Percentiles rank a stretch among this genome's conserved stretches.
These are phyloP conservation scores for Simmondsia chinensis DNA, from an alignment of 148 eudicot species.

Conservation along the genomic window DNA sequence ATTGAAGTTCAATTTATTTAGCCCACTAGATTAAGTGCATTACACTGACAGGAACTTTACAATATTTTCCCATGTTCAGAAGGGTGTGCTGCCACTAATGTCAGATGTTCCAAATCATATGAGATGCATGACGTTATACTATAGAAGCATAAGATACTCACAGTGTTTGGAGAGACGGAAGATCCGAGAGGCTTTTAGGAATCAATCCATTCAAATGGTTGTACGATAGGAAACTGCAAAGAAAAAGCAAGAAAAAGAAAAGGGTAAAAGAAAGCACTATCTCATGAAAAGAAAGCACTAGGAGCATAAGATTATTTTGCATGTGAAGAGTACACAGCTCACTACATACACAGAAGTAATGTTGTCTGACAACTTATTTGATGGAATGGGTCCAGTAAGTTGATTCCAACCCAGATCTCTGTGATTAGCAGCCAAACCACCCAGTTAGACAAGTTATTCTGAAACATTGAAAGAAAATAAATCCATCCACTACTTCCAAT, in stretches of 20 bases:
- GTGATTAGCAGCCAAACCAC: conserved; percentile 10
- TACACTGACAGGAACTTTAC: neutral
- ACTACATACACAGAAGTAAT: conserved; percentile 74
- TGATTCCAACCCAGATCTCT: conserved; percentile 81
- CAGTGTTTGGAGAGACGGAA: conserved; percentile 72
- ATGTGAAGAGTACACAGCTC: neutral
- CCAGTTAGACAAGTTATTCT: neutral
- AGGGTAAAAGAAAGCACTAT: neutral
- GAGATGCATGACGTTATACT: neutral
- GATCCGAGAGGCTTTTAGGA: conserved; percentile 49
- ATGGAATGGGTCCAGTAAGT: conserved; percentile 63
- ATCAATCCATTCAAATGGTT: conserved; percentile 69
- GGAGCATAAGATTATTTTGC: neutral
- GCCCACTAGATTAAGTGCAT: neutral
- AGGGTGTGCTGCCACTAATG: neutral
- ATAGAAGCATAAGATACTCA: conserved; percentile 22
- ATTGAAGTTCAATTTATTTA: neutral
- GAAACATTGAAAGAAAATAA: neutral
- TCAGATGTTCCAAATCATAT: neutral
- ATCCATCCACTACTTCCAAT: conserved; percentile 1
- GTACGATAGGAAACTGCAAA: conserved; percentile 55
- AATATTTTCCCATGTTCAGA: neutral
- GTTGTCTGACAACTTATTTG: conserved; percentile 43
- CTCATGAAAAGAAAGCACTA: neutral
- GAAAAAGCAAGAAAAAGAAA: neutral